Conservation (phyloP, 345 rosid species). For the Diplotaxis tenuifolia region DNA sequence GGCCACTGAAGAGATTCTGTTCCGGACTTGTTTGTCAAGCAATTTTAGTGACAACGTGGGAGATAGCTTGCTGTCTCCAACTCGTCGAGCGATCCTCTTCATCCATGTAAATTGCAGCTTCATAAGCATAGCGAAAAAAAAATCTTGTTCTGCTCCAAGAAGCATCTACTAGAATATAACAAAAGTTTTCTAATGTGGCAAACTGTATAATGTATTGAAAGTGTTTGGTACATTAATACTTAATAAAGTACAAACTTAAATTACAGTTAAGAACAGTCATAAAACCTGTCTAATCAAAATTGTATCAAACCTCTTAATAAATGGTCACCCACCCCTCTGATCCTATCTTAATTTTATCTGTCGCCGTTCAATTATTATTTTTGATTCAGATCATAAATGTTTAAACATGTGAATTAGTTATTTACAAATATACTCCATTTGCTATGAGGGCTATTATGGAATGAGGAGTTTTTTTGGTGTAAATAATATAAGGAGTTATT, state of each 20-base stretch:
- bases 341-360: slow-evolving; percentile 3
- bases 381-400: neutral
- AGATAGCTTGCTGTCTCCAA: too few species aligned
- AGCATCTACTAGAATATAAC: too few species aligned
- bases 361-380: neutral
- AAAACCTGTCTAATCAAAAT: slow-evolving; percentile 24
- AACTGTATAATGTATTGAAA: neutral
- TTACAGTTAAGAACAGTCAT: slow-evolving; percentile 6
- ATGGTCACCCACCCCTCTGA: slow-evolving; percentile 28
- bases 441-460: neutral
- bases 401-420: neutral
- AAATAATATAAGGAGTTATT: neutral
- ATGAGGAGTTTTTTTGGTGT: neutral
- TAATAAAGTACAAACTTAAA: neutral
- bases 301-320: slow-evolving; percentile 22
- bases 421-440: neutral
- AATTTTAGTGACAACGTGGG: too few species aligned
- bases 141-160: too few species aligned
- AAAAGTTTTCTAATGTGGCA: too few species aligned
- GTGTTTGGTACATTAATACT: neutral
- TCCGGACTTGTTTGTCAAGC: too few species aligned
- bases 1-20: too few species aligned
- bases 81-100: too few species aligned
- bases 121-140: too few species aligned
- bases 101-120: too few species aligned